These are phyloP conservation scores for Candida pseudoviswanathii DNA, from an alignment of 1,139 yeast genomes.

Conservation along the genomic window DNA sequence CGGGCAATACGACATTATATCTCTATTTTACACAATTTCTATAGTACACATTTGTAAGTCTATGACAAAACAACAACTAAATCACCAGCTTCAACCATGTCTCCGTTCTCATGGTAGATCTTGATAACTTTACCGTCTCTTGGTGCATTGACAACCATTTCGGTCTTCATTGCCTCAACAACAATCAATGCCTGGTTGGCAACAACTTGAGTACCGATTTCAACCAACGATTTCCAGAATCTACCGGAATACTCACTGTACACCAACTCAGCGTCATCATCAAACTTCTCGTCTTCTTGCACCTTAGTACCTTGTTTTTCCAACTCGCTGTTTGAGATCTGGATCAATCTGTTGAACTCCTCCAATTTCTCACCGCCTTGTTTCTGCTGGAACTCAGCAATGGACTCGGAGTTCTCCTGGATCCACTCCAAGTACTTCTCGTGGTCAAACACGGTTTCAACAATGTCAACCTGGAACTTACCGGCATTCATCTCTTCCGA, in stretches of 20 bases:
- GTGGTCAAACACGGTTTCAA: constrained; percentile 81
- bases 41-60: neutral
- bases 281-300: constrained; percentile 50
- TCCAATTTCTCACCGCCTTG: constrained; percentile 82
- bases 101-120: constrained; percentile 81
- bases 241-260: constrained; percentile 95
- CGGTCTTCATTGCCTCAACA: constrained; percentile 98
- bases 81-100: constrained; percentile 96
- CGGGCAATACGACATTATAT: neutral
- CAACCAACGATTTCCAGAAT: constrained; percentile 90
- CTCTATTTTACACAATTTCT: neutral
- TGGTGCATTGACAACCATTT: constrained; percentile 83
- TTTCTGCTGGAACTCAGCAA: constrained; percentile 63
- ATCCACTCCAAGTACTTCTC: constrained; percentile 78
- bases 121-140: constrained; percentile 75
- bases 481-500: constrained; percentile 83
- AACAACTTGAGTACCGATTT: constrained; percentile 75
- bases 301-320: constrained; percentile 48
- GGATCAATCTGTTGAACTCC: constrained; percentile 81
- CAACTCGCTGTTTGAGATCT: constrained; percentile 78
- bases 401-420: constrained; percentile 68
- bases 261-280: constrained; percentile 78
- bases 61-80: constrained; percentile 74
- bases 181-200: constrained; percentile 82
- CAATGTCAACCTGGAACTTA: constrained; percentile 70